Evolutionary conservation across 176 grass and related monocot species (phyloP).

Genomic region (Leersia perrieri): DNA sequence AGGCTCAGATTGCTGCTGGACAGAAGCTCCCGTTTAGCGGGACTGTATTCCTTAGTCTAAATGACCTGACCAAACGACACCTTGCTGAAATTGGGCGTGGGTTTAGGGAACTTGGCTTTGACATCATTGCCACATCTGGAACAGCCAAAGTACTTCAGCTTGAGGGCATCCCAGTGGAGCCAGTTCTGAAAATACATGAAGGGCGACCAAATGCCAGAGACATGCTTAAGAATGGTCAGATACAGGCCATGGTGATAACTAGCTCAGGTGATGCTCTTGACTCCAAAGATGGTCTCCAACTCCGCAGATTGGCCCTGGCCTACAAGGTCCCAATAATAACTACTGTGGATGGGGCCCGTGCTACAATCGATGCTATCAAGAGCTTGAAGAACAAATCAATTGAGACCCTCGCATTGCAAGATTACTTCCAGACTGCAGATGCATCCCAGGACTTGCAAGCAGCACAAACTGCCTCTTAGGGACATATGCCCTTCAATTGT

Average conservation of each 20-base stretch:
- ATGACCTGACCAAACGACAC: conserved; percentile 83
- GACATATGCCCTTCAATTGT: background rate
- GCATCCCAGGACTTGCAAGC: conserved; percentile 51
- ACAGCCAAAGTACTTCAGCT: conserved; percentile 83
- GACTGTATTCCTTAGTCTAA: conserved; percentile 85
- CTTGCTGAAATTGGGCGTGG: conserved; percentile 71
- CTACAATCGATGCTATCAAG: conserved; percentile 82
- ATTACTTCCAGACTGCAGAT: conserved; percentile 69
- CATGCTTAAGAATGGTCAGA: conserved; percentile 84
- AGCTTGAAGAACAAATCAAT: conserved; percentile 79
- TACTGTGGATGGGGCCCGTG: conserved; percentile 85
- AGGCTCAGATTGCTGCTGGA: conserved; percentile 97
- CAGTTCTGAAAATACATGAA: conserved; percentile 92
- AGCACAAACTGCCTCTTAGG: conserved; percentile 50
- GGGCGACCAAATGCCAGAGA: conserved; percentile 88
- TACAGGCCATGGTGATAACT: conserved; percentile 97
- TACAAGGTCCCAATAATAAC: conserved; percentile 95
- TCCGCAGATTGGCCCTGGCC: conserved; percentile 78
- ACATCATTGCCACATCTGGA: conserved; percentile 85
- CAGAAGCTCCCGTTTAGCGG: conserved; percentile 77
- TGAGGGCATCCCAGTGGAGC: conserved; percentile 72
- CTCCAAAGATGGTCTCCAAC: conserved; percentile 77
- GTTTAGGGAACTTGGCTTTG: conserved; percentile 76
- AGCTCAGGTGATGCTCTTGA: conserved; percentile 87
- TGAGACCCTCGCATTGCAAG: conserved; percentile 82